Conservation (phyloP, 2,329 filamentous ascomycete species). For the Lachnellula suecica region DNA sequence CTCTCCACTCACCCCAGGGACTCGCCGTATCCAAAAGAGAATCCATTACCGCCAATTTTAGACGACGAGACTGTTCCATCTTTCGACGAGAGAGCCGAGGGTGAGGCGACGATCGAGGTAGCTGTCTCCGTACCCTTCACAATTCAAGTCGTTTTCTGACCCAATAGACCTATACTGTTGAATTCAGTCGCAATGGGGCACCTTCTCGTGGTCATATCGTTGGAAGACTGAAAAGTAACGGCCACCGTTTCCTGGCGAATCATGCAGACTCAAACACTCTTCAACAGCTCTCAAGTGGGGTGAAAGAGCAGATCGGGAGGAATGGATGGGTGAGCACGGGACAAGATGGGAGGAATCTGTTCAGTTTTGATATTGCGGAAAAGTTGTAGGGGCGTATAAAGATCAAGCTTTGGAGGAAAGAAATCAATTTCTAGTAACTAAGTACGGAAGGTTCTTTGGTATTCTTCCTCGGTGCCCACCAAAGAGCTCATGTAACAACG, state of each 20-base stretch:
- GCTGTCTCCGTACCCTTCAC: background rate
- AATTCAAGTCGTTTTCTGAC: background rate
- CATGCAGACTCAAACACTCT: conserved; percentile 51
- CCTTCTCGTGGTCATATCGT: conserved; percentile 50
- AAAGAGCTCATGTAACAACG: no score
- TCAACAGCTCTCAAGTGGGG: conserved; percentile 40
- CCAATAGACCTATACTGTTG: conserved; percentile 57
- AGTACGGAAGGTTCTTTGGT: no score
- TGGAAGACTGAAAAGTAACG: conserved; percentile 46
- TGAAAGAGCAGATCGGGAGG: conserved; percentile 48
- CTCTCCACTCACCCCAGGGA: conserved; percentile 48
- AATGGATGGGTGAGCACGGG: conserved; percentile 42
- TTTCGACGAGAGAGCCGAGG: conserved; percentile 44
- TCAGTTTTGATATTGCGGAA: conserved; percentile 26
- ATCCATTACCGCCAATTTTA: conserved; percentile 44
- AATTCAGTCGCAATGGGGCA: conserved; percentile 50
- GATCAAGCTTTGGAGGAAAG: no score
- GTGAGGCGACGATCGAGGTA: conserved; percentile 54
- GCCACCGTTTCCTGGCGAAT: conserved; percentile 56
- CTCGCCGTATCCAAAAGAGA: conserved; percentile 44
- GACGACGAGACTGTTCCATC: conserved; percentile 39
- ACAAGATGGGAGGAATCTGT: conserved; percentile 39
- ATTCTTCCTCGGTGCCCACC: no score
- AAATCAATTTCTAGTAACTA: no score
- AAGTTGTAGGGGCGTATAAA: conserved; percentile 22